Evolutionary conservation across 495 filamentous ascomycete genomes (phyloP), one percentile per base, ranked within the genome.

Genomic region (Margaritispora aquatica): DNA sequence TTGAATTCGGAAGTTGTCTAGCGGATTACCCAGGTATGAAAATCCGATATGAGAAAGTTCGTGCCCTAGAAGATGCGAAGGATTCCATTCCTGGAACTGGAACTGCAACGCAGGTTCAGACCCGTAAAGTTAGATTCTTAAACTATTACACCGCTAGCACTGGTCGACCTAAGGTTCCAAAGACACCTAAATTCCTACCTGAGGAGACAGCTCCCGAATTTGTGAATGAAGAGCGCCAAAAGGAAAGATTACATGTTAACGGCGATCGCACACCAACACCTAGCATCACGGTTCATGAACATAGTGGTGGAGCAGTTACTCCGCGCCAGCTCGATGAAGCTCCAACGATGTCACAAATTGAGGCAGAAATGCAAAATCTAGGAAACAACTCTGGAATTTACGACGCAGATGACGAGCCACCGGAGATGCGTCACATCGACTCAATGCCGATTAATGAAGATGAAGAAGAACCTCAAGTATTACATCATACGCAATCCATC

Each of bases 91-190:
- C 44, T 1, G 24, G 26, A 17, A 59, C 52, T 13, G 23, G 55
- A 23, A 63, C 7, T 26, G 64, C 55, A 44, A 55, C 54, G 48
- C 48, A 26, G 46, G 19, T 26, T 22, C 56, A 50, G 58, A 62
- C 27, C 44, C 55, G 67, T 53, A 75, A 81, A 54, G 79, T 93
- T 11, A 78, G 90, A 1, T 96, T 96, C 66, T 76, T 89, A 41
- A 96, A 97, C 66, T 97, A 96, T 69, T 96, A 94, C 66, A 96
- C 93, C 9, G 79, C 88, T 24, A 92, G 89, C 55, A 88, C 86
- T 3, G 92, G 90, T 1, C 73, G 75, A 57, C 77, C 76, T 26
- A 83, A 88, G 73, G 49, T 29, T 13, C 56, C 57, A 51, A 70
- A 58, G 60, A 62, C 41, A n/a, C 59, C 61, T 0, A 58, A 61